Base-by-base conservation (phyloP, 2,329 filamentous ascomycete species). In the Leptographium procerum region DNA sequence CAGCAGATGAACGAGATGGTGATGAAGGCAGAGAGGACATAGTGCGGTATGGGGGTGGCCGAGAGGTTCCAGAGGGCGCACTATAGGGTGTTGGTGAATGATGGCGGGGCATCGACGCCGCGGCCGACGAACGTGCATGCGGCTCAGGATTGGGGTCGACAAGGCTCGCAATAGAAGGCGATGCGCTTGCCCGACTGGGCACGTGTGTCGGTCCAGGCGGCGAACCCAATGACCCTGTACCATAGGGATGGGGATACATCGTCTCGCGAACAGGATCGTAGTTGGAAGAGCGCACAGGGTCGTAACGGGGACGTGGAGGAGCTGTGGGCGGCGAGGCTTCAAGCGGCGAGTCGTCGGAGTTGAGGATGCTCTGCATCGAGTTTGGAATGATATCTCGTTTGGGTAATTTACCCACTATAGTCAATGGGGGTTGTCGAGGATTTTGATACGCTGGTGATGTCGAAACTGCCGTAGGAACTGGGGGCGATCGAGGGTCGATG, bases 131-230 rank as follows among this genome's bases (percentile, higher is more conserved):
- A 52, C 57, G 76, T 3, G 54, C 6, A 9, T 52, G 55, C 10
- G 53, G n/a, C 7, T 52, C 72, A 11, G 77, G 64, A 7, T 81
- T 80, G 36, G 86, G 87, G 64, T 96, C 90, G 55, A 96, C 89
- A 59, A 96, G 80, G 71, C 89, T 95, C 7, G 90, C 87, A 64
- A 96, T 96, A 3, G 92, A 92, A 1, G 92, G 91, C 5, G 92
- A 96, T 45, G 88, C 88, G 68, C 88, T 92, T n/a, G 89, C 87
- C 57, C 87, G 83, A 71, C 87, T 86, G 57, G 80, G 66, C 4
- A 73, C 55, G n/a, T 72, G 70, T 55, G 71, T 66, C 14, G 73
- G 71, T 4, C 69, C 71, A 52, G 78, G 75, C n/a, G 81, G 81
- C 9, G 81, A 83, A 34, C 74, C 75, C 58, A 78, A 68, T 4